Evolutionary conservation across 139 green algal species (phyloP).

Genomic region (Edaphochlamys debaryana): DNA sequence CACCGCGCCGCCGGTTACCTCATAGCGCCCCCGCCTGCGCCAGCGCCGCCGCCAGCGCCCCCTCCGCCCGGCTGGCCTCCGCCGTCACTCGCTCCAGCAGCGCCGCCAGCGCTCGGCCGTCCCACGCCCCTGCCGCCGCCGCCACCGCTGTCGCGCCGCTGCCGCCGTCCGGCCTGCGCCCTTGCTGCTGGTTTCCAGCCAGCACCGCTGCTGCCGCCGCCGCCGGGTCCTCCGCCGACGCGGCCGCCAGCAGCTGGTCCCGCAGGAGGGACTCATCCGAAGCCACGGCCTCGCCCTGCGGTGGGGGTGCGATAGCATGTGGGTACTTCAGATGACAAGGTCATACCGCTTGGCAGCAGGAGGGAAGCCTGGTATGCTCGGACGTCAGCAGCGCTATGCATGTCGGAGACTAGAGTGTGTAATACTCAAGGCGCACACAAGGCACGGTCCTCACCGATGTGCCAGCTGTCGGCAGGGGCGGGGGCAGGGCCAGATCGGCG

Average conservation of each 20-base stretch:
- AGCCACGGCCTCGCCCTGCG: no score
- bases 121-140: not conserved
- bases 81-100: not conserved
- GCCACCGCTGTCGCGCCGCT: not conserved
- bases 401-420: no score
- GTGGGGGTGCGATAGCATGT: no score
- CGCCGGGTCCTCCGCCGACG: not conserved
- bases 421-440: no score
- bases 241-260: conserved; percentile 24
- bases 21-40: not conserved
- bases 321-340: no score
- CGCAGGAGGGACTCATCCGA: not conserved
- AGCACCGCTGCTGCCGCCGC: conserved; percentile 1
- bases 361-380: no score
- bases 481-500: not conserved
- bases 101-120: not conserved
- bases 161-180: no score
- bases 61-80: conserved; percentile 21
- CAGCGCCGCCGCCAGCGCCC: conserved; percentile 1
- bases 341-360: no score
- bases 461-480: no score
- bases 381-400: no score
- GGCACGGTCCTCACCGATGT: not conserved
- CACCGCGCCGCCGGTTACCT: no score
- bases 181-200: no score